Evolutionary conservation across 73 alveolate species (phyloP), one percentile per base, ranked within the genome.

Genomic region (Stentor coeruleus): DNA sequence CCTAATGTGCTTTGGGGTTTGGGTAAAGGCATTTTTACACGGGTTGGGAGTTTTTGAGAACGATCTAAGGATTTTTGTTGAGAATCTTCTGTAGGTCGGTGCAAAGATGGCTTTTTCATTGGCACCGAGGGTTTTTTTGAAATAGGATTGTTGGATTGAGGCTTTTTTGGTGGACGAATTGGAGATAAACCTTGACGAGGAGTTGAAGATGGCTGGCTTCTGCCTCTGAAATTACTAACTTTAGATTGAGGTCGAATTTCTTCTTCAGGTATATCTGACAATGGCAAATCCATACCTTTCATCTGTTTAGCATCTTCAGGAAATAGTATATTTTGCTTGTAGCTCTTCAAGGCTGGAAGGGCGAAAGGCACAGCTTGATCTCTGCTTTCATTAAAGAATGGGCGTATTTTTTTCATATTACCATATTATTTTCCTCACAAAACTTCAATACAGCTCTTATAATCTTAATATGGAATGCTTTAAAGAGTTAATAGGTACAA

Each of bases 331-430:
- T 49, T 49, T 49, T 49, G 66, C 20, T 49, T 49, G 20, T 49
- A 49, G 20, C 28, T 11, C 66, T 20, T 6, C 6, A 49, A 20
- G 6, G 66, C 66, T 11, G 66, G 66, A 49, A 49, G 66, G 66
- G 66, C 66, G 20, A 49, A 49, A 49, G 66, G 66, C 66, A 49
- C 66, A 11, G 66, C 66, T 20, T 49, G 66, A 20, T 49, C 66
- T 49, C 20, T 49, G 20, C 66, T 49, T 49, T 49, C 66, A 49
- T 6, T 11, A 20, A 49, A 49, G 66, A 11, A 11, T 20, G 20
- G 6, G 28, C 20, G 6, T 49, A 49, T 11, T 11, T 6, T 6
- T 11, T 49, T 49, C 66, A 49, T 49, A 49, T 11, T 49, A 49
- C 20, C 20, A n/a, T n/a, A n/a, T n/a, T n/a, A n/a, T n/a, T n/a